Base-by-base conservation (phyloP, 2,329 filamentous ascomycete species). In the Penicillium sp. region DNA sequence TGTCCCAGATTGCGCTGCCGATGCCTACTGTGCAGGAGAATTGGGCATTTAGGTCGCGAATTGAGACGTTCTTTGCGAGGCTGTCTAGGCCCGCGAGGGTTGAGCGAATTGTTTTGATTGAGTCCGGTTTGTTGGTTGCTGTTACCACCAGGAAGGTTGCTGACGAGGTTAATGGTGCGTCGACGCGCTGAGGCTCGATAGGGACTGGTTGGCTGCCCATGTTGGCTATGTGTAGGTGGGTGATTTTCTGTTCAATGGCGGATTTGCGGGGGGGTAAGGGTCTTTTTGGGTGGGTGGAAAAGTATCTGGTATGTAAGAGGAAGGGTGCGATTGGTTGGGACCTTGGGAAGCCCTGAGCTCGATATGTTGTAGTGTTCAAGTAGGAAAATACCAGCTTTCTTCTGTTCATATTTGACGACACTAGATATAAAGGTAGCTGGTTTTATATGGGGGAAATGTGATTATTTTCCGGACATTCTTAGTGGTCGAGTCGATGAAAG, bases 1-100 rank as follows among this genome's bases (percentile, higher is more conserved):
- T 49, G 57, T 83, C 80, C 84, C 83, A 86, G 48, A 78, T 72
- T 11, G 74, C 62, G 63, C 78, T 81, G 45, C 84, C 83, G 47
- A 85, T 83, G 46, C 81, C 83, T 11, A 83, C 82, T 0, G 80
- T 83, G 64, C 82, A 85, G 37, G 80, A 71, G 57, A 85, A 81
- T 6, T 70, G 69, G 19, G 79, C 75, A 13, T 65, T 69, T 3
- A 77, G 61, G 44, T 84, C 78, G 42, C 83, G 81, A 51, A 84
- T 78, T 3, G 80, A 71, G 9, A 85, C 78, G 50, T 82, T 85
- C 62, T 85, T 85, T 43, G 76, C 67, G 9, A 85, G 74, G 52
- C 74, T 76, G 31, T 72, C 69, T 46, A 84, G 62, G 21, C 71
- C 68, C 5, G 82, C 74, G 3, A 85, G 66, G 1, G 75, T 70